Evolutionary conservation across 192 early-diverging fungal genomes (phyloP).

Genomic region (Coemansia sp.): DNA sequence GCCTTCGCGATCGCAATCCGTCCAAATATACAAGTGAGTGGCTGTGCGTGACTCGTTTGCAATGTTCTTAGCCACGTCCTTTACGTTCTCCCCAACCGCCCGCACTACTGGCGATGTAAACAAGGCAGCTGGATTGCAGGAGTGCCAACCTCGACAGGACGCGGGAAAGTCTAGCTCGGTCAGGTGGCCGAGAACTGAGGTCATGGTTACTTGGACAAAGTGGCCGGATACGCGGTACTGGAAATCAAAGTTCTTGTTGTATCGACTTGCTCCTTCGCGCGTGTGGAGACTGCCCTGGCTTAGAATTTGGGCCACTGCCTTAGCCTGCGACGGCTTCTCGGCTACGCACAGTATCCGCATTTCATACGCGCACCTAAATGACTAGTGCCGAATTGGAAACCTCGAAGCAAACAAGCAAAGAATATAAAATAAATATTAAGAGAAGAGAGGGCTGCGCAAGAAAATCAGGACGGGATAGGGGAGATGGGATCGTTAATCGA

Average conservation of each 20-base stretch:
- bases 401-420: neutral
- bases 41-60: conserved; percentile 58
- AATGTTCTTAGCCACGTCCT: conserved; percentile 66
- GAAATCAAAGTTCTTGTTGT: conserved; percentile 84
- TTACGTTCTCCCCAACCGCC: conserved; percentile 37
- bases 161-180: conserved; percentile 65
- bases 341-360: conserved; percentile 93
- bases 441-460: conserved; percentile 11
- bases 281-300: conserved; percentile 50
- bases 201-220: conserved; percentile 71
- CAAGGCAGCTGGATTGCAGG: conserved; percentile 56
- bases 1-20: conserved; percentile 97
- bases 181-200: conserved; percentile 80
- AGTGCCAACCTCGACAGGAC: conserved; percentile 62
- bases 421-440: neutral
- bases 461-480: neutral
- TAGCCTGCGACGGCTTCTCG: conserved; percentile 90
- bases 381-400: neutral
- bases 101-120: conserved; percentile 70
- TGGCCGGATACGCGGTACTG: conserved; percentile 57
- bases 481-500: no score
- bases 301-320: conserved; percentile 75
- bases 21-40: conserved; percentile 89
- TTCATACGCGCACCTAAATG: neutral
- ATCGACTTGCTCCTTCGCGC: conserved; percentile 50